A percentile compares a stretch with the other conserved stretches of the same genome.
Conservation (phyloP, 192 early-diverging fungal species). For the Coemansia sp. region DNA sequence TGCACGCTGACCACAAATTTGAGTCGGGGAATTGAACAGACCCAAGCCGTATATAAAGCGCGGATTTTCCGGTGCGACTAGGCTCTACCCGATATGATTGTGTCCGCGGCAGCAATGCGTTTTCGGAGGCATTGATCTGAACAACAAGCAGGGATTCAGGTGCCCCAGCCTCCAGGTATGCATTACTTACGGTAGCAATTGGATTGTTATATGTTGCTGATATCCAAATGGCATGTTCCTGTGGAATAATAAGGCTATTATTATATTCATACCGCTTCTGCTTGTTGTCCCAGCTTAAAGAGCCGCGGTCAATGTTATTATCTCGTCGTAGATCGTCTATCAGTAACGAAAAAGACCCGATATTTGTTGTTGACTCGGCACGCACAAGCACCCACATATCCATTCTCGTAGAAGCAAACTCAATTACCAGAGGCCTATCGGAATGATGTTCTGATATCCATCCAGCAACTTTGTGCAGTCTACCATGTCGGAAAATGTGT, state of each 20-base stretch:
- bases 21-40: constrained; percentile 20
- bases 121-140: constrained; percentile 15
- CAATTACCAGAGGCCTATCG: constrained; percentile 1
- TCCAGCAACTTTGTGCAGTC: constrained; percentile 19
- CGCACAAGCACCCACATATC: constrained; percentile 15
- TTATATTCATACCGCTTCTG: constrained; percentile 11
- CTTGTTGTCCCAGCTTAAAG: constrained; percentile 8
- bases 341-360: constrained; percentile 23
- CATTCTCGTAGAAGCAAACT: constrained; percentile 25
- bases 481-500: constrained; percentile 14
- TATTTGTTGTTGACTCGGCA: constrained; percentile 14
- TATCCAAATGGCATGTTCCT: constrained; percentile 28
- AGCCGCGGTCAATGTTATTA: constrained; percentile 12
- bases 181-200: constrained; percentile 4
- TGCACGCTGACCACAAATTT: constrained; percentile 14
- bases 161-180: constrained; percentile 24
- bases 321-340: constrained; percentile 19
- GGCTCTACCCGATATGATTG: constrained; percentile 19
- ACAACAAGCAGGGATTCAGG: constrained; percentile 37
- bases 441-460: constrained; percentile 11
- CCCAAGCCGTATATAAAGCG: constrained; percentile 21
- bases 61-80: constrained; percentile 5
- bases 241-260: constrained; percentile 7
- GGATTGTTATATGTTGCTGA: not conserved
- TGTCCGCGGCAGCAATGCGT: constrained; percentile 16